These are phyloP conservation scores for Calendula officinalis DNA, from an alignment of 129 eudicot genomes.

Conservation along the genomic window DNA sequence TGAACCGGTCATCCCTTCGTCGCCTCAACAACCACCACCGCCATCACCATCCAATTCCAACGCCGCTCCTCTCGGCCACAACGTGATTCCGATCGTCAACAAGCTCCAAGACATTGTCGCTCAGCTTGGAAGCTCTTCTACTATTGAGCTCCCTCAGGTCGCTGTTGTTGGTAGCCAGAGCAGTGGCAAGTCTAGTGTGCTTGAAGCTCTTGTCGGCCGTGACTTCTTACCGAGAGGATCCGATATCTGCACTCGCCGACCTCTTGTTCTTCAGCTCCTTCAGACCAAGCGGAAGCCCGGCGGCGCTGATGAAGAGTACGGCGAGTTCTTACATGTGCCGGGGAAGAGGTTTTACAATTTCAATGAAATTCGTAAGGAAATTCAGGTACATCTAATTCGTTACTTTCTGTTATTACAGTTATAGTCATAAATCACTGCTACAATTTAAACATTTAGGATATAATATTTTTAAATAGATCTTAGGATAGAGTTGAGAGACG, in stretches of 20 bases:
- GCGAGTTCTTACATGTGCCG: conserved; percentile 82
- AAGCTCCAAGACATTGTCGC: conserved; percentile 92
- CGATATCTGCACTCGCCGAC: conserved; percentile 91
- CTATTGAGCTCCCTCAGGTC: conserved; percentile 85
- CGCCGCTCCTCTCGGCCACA: conserved; percentile 66
- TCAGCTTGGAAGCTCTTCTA: conserved; percentile 65
- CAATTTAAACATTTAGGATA: not conserved
- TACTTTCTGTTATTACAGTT: not conserved
- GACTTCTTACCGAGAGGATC: conserved; percentile 86
- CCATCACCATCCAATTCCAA: conserved; percentile 26
- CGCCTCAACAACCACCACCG: conserved; percentile 28
- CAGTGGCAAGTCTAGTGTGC: conserved; percentile 91
- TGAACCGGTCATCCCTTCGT: conserved; percentile 37
- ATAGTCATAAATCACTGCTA: not conserved
- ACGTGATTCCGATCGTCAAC: conserved; percentile 88
- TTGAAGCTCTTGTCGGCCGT: conserved; percentile 93
- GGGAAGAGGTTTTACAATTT: conserved; percentile 75
- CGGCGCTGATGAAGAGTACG: conserved; percentile 75
- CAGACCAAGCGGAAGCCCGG: conserved; percentile 59
- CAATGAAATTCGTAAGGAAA: conserved; percentile 70
- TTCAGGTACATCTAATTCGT: conserved; percentile 52
- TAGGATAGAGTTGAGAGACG: not conserved
- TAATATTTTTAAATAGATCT: not conserved
- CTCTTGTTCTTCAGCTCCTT: conserved; percentile 80
- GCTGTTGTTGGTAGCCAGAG: conserved; percentile 97